Evolutionary conservation across 177 flowering plant species (phyloP), one percentile per base, ranked within the genome.

Genomic region (Vitis hybrid): DNA sequence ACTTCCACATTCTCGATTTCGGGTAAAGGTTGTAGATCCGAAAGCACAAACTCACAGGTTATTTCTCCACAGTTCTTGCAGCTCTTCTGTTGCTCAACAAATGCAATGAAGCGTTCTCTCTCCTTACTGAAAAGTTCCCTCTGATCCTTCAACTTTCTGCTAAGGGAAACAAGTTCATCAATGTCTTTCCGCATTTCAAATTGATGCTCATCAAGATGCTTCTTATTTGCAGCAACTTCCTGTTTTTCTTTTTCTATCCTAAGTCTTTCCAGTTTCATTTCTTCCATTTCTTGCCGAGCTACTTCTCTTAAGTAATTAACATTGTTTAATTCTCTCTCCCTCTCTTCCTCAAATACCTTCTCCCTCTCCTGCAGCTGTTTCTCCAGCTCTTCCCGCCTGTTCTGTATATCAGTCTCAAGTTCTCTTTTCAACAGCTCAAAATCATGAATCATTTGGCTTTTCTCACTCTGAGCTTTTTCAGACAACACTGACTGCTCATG

Each of bases 271-370:
- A 72, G 66, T 71, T 82, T 82, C 83, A 89, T 54, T 39, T 82
- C 90, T 65, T 84, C 81, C 89, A 85, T 86, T 75, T 85, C 94
- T 68, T 80, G 80, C 67, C 70, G 56, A 16, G 89, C 84, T 26
- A 81, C 80, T 63, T 89, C 92, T 67, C 84, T 80, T 62, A 82
- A 72, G 63, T 73, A 75, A 64, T 79, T 86, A 51, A 88, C 79
- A 65, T 84, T 84, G 55, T 54, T 71, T n/a, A 85, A 53, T 57
- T 82, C 87, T 50, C 59, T 79, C 52, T 82, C 86, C 61, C 69
- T 86, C 70, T 86, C 84, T 69, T 83, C 85, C 57, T 81, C 85
- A 71, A 88, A 88, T 20, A 56, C 59, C 70, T 76, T 79, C 77
- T 82, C 81, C 73, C 73, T 85, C 68, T 82, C 87, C 22, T 34